Evolutionary conservation across 1,139 yeast species (phyloP).

Genomic region (Hyphopichia fennica): DNA sequence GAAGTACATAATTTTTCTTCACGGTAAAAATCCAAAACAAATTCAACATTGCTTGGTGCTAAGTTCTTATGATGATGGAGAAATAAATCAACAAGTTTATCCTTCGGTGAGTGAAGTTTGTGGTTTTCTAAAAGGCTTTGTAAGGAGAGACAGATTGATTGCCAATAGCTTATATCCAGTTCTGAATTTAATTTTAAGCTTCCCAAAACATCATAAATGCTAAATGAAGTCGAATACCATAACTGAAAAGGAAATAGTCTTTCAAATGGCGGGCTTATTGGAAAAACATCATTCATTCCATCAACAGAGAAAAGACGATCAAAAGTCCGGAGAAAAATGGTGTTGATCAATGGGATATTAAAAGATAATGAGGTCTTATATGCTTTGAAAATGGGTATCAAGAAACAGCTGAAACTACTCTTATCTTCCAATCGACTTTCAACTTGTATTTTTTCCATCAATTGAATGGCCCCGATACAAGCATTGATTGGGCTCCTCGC

Average conservation of each 20-base stretch:
- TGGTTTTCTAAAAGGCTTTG: conserved; percentile 33
- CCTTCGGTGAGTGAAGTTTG: conserved; percentile 46
- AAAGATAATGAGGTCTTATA: conserved; percentile 20
- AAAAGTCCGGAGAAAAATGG: conserved; percentile 31
- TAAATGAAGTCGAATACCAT: conserved; percentile 47
- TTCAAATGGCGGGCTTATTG: conserved; percentile 15
- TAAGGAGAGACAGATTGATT: conserved; percentile 37
- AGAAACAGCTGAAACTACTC: conserved; percentile 18
- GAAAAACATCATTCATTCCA: conserved; percentile 15
- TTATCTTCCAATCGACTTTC: conserved; percentile 14
- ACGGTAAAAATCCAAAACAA: conserved; percentile 47
- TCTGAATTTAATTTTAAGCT: conserved; percentile 22
- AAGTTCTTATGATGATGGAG: conserved; percentile 37
- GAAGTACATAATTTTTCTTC: conserved; percentile 56
- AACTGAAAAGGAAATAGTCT: conserved; percentile 41
- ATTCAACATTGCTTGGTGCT: conserved; percentile 34
- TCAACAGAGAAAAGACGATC: conserved; percentile 35
- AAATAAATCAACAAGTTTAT: conserved; percentile 44
- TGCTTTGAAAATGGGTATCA: conserved; percentile 25
- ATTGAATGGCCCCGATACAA: conserved; percentile 50
- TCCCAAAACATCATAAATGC: conserved; percentile 39
- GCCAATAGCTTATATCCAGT: conserved; percentile 35
- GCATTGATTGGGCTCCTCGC: conserved; percentile 24
- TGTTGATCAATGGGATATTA: conserved; percentile 31
- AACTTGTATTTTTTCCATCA: conserved; percentile 22